phyloP scores from a whole-genome alignment of 192 early-diverging fungal genomes.

The Backusella psychrophila region DNA sequence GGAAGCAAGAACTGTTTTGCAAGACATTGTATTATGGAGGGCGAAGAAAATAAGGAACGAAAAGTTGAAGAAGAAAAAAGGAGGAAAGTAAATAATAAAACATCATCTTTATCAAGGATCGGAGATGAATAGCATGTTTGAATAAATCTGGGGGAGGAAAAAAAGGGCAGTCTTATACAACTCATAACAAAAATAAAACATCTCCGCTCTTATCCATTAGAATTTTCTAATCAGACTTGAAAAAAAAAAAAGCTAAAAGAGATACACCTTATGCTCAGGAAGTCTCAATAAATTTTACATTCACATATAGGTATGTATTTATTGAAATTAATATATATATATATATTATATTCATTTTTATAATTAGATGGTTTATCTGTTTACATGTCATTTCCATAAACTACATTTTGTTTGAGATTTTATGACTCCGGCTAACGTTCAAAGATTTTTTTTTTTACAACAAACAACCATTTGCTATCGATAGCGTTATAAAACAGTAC shows the following conservation, averaged over 20 bases:
- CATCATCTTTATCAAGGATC: slow-evolving; percentile 1
- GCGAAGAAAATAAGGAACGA: not conserved
- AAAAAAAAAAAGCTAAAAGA: not conserved
- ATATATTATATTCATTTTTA: not conserved
- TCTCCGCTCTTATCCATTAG: not conserved
- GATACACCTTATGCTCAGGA: not conserved
- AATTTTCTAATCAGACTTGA: not conserved
- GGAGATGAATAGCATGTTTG: not conserved
- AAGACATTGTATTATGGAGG: slow-evolving; percentile 29
- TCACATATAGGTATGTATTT: not conserved
- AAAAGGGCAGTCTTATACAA: not conserved
- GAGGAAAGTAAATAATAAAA: not conserved
- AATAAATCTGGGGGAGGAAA: not conserved
- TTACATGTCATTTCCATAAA: not conserved
- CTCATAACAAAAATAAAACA: not conserved
- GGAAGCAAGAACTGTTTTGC: slow-evolving; percentile 61
- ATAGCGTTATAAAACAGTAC: not conserved
- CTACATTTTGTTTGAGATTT: not conserved
- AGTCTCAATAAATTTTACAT: not conserved
- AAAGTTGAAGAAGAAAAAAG: not conserved
- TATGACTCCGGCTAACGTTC: not conserved
- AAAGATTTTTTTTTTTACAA: not conserved
- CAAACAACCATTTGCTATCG: not conserved
- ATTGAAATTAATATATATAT: not conserved
- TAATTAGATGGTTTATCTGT: not conserved